Evolutionary conservation across 1,284 basidiomycete species (phyloP).

Genomic region (Veloporphyrellus conicus): DNA sequence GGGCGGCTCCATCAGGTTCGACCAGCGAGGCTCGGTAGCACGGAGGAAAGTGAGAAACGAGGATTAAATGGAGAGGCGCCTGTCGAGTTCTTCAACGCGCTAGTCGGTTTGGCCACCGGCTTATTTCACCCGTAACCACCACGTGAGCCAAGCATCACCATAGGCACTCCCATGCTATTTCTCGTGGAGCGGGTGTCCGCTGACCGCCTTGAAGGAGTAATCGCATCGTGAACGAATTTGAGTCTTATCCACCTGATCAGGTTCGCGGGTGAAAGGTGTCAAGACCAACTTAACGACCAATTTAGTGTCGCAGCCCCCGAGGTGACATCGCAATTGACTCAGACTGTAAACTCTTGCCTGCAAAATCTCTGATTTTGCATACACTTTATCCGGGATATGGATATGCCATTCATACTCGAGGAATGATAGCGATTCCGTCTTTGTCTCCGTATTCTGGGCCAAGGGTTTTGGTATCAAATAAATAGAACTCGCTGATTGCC

Average conservation of each 20-base stretch:
- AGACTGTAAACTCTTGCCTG: no score
- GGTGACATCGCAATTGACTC: neutral
- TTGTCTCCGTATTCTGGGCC: no score
- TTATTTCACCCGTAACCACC: neutral
- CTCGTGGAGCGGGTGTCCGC: neutral
- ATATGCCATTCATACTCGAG: no score
- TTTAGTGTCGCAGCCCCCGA: neutral
- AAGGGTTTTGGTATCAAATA: no score
- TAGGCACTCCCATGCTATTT: neutral
- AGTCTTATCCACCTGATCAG: neutral
- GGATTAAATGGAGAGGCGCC: conserved; percentile 5
- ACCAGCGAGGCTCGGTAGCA: neutral
- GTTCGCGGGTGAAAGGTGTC: neutral
- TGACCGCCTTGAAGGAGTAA: neutral
- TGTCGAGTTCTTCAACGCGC: neutral
- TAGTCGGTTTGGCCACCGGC: no score
- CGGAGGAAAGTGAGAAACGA: neutral
- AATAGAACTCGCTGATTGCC: no score
- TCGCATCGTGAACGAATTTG: neutral
- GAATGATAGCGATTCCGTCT: no score
- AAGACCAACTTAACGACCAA: neutral
- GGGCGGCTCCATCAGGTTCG: conserved; percentile 2
- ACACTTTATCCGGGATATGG: no score
- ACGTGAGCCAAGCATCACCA: conserved; percentile 5
- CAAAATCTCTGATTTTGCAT: no score